Evolutionary conservation across 768 basidiomycete species (phyloP), one percentile per base, ranked within the genome.

Genomic region (Psilocybe sp.): DNA sequence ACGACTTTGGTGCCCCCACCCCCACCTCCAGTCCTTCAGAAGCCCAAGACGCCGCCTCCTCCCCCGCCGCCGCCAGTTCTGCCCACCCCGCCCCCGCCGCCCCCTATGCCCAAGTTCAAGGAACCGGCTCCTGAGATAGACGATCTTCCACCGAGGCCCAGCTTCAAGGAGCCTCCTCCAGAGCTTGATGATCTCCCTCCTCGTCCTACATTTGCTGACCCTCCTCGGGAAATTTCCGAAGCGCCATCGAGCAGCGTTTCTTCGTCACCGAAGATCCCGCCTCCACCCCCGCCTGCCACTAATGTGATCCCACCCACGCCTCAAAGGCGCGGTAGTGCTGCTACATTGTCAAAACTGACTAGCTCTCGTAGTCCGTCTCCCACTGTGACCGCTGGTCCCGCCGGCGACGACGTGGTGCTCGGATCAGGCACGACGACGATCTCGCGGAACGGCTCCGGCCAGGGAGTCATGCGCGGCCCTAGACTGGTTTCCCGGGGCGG

Each of bases 141-240:
- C 16, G 63, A 68, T 46, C 54, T 67, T 32, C 67, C 72, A 20
- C 58, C 63, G 15, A 62, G 70, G 16, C 84, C 84, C 5, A 50
- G 63, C 2, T 88, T 85, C 66, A 85, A 74, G 59, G 82, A 83
- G 47, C 85, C 84, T 7, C 79, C 81, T 19, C 80, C 81, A 3
- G 85, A 85, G 66, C 55, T 66, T 19, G 80, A 81, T 45, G 74
- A 79, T 36, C 61, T 75, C 18, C 66, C 68, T 10, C 66, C 67
- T n/a, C 61, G 63, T 34, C 71, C 68, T 19, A 57, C 61, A 0
- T 87, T 86, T 64, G 82, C 71, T 58, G 82, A 84, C 47, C 85
- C 82, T 4, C 79, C 79, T 40, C 75, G 78, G 0, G 83, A 83
- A 57, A 75, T 74, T 54, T 67, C 73, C n/a, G 76, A 78, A 11